A percentile compares a stretch with the other conserved stretches of the same genome.
Conservation (phyloP, 305 asterid species). For the Fraxinus platypoda region DNA sequence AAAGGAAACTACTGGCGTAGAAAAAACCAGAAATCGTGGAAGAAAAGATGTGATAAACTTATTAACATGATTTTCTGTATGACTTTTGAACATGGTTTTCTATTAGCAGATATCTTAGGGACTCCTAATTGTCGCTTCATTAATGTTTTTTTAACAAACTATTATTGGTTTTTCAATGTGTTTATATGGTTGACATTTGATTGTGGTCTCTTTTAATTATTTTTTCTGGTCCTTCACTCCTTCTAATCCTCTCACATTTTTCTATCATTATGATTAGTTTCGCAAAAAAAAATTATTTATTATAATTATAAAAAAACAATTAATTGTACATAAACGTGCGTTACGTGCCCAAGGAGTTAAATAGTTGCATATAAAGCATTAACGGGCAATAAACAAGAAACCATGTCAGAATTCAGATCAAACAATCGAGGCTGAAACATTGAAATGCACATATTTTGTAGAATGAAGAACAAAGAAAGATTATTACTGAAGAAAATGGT, state of each 20-base stretch:
- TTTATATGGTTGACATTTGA: not conserved
- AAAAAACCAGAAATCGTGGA: slow-evolving; percentile 13
- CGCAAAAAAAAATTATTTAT: not conserved
- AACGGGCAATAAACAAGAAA: not conserved
- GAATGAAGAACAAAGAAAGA: not conserved
- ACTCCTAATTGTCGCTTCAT: not conserved
- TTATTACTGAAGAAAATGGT: not conserved
- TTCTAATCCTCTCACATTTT: not conserved
- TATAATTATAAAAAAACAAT: not conserved
- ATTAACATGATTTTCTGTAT: not conserved
- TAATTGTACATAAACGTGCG: not conserved
- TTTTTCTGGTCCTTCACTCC: not conserved
- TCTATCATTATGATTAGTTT: not conserved
- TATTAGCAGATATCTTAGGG: not conserved
- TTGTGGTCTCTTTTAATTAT: not conserved
- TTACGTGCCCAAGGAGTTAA: not conserved
- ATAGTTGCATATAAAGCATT: not conserved
- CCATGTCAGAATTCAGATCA: not conserved
- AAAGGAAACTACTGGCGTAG: slow-evolving; percentile 9
- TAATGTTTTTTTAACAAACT: not conserved
- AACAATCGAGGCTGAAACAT: not conserved
- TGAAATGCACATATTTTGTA: not conserved
- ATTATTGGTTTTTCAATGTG: not conserved
- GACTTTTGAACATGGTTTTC: not conserved
- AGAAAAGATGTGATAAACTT: slow-evolving; percentile 8